Evolutionary conservation across 2,329 filamentous ascomycete species (phyloP).

Genomic region (Macrophomina tecta): DNA sequence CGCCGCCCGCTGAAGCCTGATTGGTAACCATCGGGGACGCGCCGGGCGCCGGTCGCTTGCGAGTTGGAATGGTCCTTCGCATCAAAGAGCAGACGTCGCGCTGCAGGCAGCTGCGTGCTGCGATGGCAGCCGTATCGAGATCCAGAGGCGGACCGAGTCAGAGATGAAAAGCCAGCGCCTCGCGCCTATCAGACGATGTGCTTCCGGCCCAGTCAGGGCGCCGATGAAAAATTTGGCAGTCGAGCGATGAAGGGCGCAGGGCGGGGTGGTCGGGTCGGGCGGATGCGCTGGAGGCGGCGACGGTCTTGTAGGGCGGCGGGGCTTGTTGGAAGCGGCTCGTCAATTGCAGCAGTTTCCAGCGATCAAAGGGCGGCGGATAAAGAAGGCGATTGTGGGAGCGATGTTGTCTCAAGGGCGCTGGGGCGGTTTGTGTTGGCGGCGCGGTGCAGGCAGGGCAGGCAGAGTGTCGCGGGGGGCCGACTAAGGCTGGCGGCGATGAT

Average conservation of each 20-base stretch:
- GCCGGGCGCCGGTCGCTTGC: slow-evolving; percentile 79
- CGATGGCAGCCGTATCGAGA: slow-evolving; percentile 11
- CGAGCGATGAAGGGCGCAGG: background rate
- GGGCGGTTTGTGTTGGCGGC: slow-evolving; percentile 7
- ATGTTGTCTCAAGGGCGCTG: background rate
- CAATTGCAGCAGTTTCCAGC: slow-evolving; percentile 21
- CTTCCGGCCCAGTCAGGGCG: background rate
- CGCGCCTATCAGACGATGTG: slow-evolving; percentile 12
- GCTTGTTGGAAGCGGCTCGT: slow-evolving; percentile 5
- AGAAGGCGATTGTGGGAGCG: slow-evolving; percentile 2
- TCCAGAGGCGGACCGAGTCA: slow-evolving; percentile 20
- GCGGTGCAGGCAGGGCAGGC: slow-evolving; percentile 16
- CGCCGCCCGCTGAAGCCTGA: slow-evolving; percentile 37
- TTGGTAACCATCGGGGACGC: slow-evolving; percentile 68
- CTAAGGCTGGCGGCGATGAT: slow-evolving; percentile 18
- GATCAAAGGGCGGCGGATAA: slow-evolving; percentile 19
- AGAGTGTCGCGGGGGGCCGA: background rate
- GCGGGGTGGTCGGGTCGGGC: background rate
- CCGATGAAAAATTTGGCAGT: background rate
- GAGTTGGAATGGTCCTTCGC: slow-evolving; percentile 40
- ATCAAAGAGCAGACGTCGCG: slow-evolving; percentile 10
- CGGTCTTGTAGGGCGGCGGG: slow-evolving; percentile 21
- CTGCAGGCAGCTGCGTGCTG: slow-evolving; percentile 2
- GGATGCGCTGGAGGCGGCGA: background rate
- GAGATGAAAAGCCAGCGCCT: slow-evolving; percentile 19